Conservation (phyloP, 2,329 filamentous ascomycete species). For the Talaromyces pinophilus region DNA sequence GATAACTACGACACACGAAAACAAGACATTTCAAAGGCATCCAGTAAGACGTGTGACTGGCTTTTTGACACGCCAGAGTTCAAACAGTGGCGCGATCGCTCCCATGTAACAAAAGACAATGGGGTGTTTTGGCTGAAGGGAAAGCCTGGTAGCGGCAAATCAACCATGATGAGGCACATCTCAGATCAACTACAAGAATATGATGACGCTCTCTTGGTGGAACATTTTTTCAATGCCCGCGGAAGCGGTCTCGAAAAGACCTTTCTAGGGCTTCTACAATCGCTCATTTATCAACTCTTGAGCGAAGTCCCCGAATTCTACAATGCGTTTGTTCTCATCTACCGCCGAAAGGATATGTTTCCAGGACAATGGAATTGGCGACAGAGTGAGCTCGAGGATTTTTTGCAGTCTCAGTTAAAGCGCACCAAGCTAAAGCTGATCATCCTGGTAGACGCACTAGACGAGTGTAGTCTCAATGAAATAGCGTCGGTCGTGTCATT, state of each 20-base stretch:
- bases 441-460: conserved; percentile 3
- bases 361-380: neutral
- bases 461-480: neutral
- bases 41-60: neutral
- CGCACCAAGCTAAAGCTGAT: neutral
- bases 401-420: neutral
- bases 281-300: neutral
- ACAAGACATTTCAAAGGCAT: neutral
- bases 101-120: conserved; percentile 20
- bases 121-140: conserved; percentile 44
- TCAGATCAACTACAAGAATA: neutral
- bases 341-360: neutral
- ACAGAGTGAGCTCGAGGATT: neutral
- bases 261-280: neutral
- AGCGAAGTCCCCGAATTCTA: neutral
- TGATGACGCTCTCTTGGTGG: neutral
- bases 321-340: neutral
- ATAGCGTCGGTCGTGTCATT: neutral
- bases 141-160: conserved; percentile 47
- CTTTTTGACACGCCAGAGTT: neutral
- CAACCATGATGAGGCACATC: conserved; percentile 39
- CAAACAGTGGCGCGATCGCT: conserved; percentile 25
- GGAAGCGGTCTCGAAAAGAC: neutral
- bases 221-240: conserved; percentile 7
- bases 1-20: neutral